phyloP scores from a whole-genome alignment of 2,329 filamentous ascomycete genomes.

The Aspergillus glaucus region DNA sequence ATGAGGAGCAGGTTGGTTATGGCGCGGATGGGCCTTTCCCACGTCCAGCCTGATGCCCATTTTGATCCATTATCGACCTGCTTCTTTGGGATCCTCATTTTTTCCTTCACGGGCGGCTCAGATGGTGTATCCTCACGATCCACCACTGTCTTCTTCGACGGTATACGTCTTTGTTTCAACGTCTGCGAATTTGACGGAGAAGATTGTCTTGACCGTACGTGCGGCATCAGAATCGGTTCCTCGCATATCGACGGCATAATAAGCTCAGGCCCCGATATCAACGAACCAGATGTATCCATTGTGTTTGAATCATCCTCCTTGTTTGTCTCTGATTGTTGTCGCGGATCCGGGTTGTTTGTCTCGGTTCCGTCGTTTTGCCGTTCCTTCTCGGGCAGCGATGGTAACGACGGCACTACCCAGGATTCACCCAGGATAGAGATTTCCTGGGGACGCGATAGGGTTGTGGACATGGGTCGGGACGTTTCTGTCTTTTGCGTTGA shows the following conservation, averaged over 20 bases:
- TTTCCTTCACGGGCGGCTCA: neutral
- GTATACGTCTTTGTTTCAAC: constrained; percentile 20
- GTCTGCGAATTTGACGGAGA: neutral
- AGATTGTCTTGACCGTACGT: neutral
- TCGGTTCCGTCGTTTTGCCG: constrained; percentile 2
- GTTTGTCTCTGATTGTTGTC: constrained; percentile 3
- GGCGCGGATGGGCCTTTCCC: constrained; percentile 8
- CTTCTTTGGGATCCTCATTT: neutral
- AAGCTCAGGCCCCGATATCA: constrained; percentile 30
- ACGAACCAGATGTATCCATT: constrained; percentile 19
- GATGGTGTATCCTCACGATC: neutral
- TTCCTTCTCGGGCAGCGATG: constrained; percentile 7
- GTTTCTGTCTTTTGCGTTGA: neutral
- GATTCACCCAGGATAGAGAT: constrained; percentile 28
- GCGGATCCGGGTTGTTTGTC: constrained; percentile 8
- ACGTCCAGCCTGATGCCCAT: neutral
- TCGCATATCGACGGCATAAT: constrained; percentile 38
- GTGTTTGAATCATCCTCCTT: constrained; percentile 16
- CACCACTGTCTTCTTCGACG: neutral
- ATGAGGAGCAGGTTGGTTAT: constrained; percentile 22
- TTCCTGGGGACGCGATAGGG: neutral
- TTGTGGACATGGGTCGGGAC: neutral
- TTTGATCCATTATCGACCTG: neutral
- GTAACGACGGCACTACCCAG: constrained; percentile 29
- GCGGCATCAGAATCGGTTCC: constrained; percentile 15